A percentile compares a stretch with the other conserved stretches of the same genome.
Conservation (phyloP, 805 yeast species). For the Metschnikowia cerradonensis region DNA sequence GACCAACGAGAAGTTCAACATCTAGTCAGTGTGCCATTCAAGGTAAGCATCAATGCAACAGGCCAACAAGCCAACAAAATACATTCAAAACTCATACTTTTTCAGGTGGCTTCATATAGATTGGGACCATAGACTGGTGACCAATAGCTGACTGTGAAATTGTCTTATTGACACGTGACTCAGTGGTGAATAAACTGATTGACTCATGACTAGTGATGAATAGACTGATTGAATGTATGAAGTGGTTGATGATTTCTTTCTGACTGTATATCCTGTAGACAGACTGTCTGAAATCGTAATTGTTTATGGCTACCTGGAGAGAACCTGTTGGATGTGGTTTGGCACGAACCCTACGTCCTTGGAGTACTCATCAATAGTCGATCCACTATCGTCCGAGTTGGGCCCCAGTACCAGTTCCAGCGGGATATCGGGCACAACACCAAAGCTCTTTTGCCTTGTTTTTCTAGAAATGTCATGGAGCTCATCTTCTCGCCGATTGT, state of each 20-base stretch:
- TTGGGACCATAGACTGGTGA: no score
- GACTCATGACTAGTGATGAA: no score
- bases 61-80: no score
- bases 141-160: no score
- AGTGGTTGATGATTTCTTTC: no score
- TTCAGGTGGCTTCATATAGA: no score
- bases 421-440: constrained; percentile 9
- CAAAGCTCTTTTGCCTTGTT: constrained; percentile 15
- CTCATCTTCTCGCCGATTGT: background rate
- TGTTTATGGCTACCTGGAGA: background rate
- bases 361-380: constrained; percentile 9
- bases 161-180: no score
- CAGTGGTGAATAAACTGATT: no score
- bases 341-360: background rate
- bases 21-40: background rate
- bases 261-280: background rate
- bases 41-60: no score
- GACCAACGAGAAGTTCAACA: constrained; percentile 13
- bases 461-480: background rate
- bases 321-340: background rate
- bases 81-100: no score
- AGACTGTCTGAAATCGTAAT: background rate
- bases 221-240: no score
- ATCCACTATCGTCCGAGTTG: constrained; percentile 7
- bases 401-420: constrained; percentile 9